phyloP scores from a whole-genome alignment of 1,284 basidiomycete species.

The Irpex sp. region DNA sequence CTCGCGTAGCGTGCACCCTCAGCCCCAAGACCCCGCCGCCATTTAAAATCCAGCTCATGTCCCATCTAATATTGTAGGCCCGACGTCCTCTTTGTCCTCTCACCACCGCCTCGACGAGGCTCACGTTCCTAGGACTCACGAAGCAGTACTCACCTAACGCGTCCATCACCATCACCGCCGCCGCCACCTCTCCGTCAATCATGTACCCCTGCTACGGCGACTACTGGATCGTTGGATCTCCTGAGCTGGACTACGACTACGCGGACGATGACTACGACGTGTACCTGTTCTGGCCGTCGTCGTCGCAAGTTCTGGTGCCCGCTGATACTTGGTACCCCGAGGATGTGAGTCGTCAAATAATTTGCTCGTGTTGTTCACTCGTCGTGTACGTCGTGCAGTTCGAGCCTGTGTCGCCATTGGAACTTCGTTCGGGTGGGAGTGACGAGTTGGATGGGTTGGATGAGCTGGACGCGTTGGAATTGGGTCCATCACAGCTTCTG shows the following conservation, averaged over 20 bases:
- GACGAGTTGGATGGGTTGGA: background rate
- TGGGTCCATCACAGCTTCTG: background rate
- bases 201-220: background rate
- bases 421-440: background rate
- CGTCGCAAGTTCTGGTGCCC: slow-evolving; percentile 2
- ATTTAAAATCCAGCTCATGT: background rate
- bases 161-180: background rate
- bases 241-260: background rate
- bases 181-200: background rate
- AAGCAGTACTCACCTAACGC: background rate
- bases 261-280: slow-evolving; percentile 9
- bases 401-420: background rate
- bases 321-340: background rate
- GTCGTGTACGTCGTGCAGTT: background rate
- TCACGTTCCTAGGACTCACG: background rate
- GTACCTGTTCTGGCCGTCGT: slow-evolving; percentile 9
- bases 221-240: background rate
- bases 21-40: background rate
- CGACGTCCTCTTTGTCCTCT: background rate
- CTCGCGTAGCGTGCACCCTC: background rate
- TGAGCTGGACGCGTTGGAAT: background rate
- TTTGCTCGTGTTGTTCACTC: background rate
- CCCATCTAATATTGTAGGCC: background rate
- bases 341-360: background rate
- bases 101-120: background rate